A percentile compares a stretch with the other conserved stretches of the same genome.
Conservation (phyloP, 2,329 filamentous ascomycete species). For the Penicillium sp. region DNA sequence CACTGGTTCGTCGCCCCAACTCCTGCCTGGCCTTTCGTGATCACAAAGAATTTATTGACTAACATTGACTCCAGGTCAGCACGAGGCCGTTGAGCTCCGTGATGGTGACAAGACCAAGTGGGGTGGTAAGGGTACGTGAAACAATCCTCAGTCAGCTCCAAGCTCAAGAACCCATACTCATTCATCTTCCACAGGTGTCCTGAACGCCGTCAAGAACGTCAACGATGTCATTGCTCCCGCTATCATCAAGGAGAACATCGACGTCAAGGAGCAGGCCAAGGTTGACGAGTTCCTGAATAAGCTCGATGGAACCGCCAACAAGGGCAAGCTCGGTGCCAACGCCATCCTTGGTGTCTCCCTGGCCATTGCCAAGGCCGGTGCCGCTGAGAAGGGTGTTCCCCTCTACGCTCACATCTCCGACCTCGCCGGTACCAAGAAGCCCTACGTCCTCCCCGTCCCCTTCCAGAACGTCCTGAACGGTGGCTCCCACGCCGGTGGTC, state of each 20-base stretch:
- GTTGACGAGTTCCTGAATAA: constrained; percentile 83
- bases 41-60: constrained; percentile 12
- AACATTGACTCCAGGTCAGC: constrained; percentile 64
- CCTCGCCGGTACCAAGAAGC: constrained; percentile 87
- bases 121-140: constrained; percentile 71
- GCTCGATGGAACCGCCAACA: constrained; percentile 82
- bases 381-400: constrained; percentile 84
- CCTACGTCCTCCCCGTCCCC: constrained; percentile 84
- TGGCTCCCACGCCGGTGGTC: constrained; percentile 95
- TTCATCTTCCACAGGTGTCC: constrained; percentile 54
- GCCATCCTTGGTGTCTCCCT: constrained; percentile 83
- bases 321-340: constrained; percentile 85
- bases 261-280: constrained; percentile 83
- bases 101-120: constrained; percentile 86
- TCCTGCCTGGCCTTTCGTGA: background rate
- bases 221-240: constrained; percentile 78
- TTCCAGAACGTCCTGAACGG: constrained; percentile 96
- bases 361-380: constrained; percentile 84
- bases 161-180: background rate
- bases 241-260: constrained; percentile 77
- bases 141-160: background rate
- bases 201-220: constrained; percentile 84
- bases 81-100: constrained; percentile 88
- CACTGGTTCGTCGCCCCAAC: constrained; percentile 67
- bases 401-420: constrained; percentile 87